phyloP scores from a whole-genome alignment of 768 basidiomycete genomes.

The Steccherinum ochraceum region DNA sequence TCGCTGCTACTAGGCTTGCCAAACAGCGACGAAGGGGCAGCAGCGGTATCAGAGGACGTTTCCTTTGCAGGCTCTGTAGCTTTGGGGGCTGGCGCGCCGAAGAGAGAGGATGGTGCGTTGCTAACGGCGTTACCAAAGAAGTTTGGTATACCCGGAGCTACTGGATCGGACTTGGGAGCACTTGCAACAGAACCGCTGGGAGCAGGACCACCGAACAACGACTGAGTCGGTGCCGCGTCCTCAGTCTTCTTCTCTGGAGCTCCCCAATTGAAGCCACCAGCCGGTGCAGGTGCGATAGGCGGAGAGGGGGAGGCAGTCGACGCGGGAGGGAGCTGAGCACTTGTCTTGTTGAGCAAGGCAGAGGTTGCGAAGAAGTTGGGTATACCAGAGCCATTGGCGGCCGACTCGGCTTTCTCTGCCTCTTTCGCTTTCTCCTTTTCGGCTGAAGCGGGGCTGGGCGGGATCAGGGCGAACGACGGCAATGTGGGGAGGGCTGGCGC shows the following conservation, averaged over 20 bases:
- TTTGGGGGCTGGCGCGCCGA: slow-evolving; percentile 1
- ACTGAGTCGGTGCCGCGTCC: slow-evolving; percentile 1
- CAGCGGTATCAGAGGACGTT: too few relatives aligned
- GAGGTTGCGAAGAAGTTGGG: slow-evolving; percentile 65
- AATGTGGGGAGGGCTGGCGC: slow-evolving; percentile 8
- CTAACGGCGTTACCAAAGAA: too few relatives aligned
- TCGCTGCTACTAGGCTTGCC: neutral
- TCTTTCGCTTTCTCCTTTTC: slow-evolving; percentile 3
- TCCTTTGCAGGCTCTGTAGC: neutral
- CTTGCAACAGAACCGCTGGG: neutral
- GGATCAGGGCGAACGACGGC: slow-evolving; percentile 23
- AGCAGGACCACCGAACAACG: neutral
- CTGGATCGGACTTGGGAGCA: neutral
- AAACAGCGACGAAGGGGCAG: neutral
- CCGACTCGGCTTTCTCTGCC: slow-evolving; percentile 3
- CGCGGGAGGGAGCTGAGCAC: slow-evolving; percentile 3
- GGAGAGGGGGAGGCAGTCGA: slow-evolving; percentile 1
- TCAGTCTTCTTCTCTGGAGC: neutral
- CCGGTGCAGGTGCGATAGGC: neutral
- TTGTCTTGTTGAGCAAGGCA: slow-evolving; percentile 34
- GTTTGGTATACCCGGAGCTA: too few relatives aligned
- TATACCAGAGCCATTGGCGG: slow-evolving; percentile 19
- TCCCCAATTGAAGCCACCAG: neutral
- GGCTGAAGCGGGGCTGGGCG: slow-evolving; percentile 20
- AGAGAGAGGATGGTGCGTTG: neutral